Percentiles rank a stretch among this genome's conserved stretches.
These are phyloP conservation scores for Dipteronia sinensis DNA, from an alignment of 345 rosid genomes.

Conservation along the genomic window DNA sequence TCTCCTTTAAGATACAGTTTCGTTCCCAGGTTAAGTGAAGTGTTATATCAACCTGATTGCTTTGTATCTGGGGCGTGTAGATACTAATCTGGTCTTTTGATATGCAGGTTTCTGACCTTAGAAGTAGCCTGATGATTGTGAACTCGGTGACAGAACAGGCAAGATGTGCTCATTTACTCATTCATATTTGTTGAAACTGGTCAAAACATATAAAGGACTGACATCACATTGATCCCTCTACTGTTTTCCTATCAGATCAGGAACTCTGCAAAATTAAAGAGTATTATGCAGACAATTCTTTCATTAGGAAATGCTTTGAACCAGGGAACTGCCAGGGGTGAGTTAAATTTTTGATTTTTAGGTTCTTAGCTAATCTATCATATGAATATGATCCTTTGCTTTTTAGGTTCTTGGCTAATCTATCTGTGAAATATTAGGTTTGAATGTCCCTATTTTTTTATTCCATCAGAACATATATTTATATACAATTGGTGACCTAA, in stretches of 20 bases:
- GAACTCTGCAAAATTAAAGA: slow-evolving; percentile 71
- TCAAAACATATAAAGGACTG: slow-evolving; percentile 6
- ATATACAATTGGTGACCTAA: too few species aligned
- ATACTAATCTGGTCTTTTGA: slow-evolving; percentile 23
- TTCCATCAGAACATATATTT: too few species aligned
- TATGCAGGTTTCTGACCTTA: slow-evolving; percentile 77
- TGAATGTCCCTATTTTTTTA: too few species aligned
- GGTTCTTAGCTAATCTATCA: not conserved
- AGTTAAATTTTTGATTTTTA: slow-evolving; percentile 31
- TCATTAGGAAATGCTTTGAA: slow-evolving; percentile 92
- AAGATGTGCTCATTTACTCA: slow-evolving; percentile 26
- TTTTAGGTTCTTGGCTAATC: not conserved
- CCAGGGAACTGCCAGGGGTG: slow-evolving; percentile 97
- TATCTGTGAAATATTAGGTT: not conserved
- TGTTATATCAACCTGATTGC: slow-evolving; percentile 7
- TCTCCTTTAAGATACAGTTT: slow-evolving; percentile 91
- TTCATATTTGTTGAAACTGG: slow-evolving; percentile 7
- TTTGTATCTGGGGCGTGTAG: slow-evolving; percentile 2
- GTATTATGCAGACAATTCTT: slow-evolving; percentile 94
- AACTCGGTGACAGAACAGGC: slow-evolving; percentile 87
- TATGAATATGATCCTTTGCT: not conserved
- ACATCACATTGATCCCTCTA: slow-evolving; percentile 4
- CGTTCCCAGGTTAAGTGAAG: slow-evolving; percentile 59
- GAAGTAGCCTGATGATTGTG: slow-evolving; percentile 62
- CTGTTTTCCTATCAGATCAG: slow-evolving; percentile 50